Percentiles rank a stretch among this genome's conserved stretches.
These are phyloP conservation scores for Blastobotrys parvus DNA, from an alignment of 805 yeast species.

Conservation along the genomic window DNA sequence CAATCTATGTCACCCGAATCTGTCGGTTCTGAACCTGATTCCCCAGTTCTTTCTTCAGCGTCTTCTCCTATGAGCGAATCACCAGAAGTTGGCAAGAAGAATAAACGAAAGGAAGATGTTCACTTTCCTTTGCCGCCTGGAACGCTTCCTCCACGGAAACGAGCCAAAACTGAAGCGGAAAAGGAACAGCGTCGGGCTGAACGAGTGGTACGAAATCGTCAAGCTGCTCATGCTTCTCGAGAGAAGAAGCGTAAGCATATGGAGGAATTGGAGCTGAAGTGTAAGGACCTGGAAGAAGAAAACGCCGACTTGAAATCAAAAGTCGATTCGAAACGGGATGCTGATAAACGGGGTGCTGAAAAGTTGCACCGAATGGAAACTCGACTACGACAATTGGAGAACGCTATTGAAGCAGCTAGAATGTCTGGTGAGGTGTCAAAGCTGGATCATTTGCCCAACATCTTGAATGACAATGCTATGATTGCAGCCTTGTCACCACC, in stretches of 20 bases:
- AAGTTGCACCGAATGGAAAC: constrained; percentile 17
- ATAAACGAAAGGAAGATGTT: constrained; percentile 20
- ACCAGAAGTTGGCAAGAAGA: not conserved
- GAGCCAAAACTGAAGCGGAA: constrained; percentile 94
- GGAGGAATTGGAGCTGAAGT: constrained; percentile 65
- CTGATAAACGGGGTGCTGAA: constrained; percentile 14
- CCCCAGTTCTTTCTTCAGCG: not conserved
- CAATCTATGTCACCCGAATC: not conserved
- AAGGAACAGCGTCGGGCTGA: constrained; percentile 95
- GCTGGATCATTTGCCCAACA: constrained; percentile 7
- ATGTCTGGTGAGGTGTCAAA: constrained; percentile 17
- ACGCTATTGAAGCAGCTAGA: constrained; percentile 15
- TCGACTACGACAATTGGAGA: constrained; percentile 13
- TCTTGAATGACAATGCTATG: not conserved
- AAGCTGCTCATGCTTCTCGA: constrained; percentile 96
- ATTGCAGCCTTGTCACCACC: not conserved
- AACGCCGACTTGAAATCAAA: constrained; percentile 21
- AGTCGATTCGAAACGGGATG: constrained; percentile 11
- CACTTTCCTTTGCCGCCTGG: constrained; percentile 30
- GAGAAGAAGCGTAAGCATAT: constrained; percentile 93
- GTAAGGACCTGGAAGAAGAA: constrained; percentile 22
- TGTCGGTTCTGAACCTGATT: not conserved
- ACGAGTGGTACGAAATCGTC: constrained; percentile 83
- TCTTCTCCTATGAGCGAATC: not conserved
- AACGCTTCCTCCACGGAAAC: constrained; percentile 84